These are phyloP conservation scores for Lasiosphaeria miniovina DNA, from an alignment of 495 filamentous ascomycete species.

Conservation along the genomic window DNA sequence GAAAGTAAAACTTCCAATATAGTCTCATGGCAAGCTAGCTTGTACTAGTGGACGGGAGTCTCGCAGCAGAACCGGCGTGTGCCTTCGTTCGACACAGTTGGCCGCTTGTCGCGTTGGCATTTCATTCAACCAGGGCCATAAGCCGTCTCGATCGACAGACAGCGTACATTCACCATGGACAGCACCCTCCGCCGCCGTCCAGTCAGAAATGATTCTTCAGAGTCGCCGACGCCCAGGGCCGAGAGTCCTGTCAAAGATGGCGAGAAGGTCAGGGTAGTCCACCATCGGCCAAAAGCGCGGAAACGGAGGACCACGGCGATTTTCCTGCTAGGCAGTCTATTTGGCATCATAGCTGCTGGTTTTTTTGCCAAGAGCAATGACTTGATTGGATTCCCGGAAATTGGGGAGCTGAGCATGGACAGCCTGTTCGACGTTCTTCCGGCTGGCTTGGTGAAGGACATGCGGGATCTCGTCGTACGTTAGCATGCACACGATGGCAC, in stretches of 20 bases:
- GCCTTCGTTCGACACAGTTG: no score
- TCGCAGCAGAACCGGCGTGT: no score
- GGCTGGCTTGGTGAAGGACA: slow-evolving; percentile 75
- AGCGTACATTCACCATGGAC: slow-evolving; percentile 29
- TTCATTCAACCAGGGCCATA: background rate
- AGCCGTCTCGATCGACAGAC: background rate
- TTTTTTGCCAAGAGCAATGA: slow-evolving; percentile 84
- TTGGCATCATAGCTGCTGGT: slow-evolving; percentile 75
- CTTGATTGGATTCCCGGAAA: slow-evolving; percentile 73
- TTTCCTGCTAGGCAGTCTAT: slow-evolving; percentile 78
- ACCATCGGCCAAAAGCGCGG: slow-evolving; percentile 43
- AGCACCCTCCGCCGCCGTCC: slow-evolving; percentile 50
- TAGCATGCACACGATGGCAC: background rate
- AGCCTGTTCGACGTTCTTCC: slow-evolving; percentile 78
- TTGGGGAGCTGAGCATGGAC: slow-evolving; percentile 82
- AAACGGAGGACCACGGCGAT: slow-evolving; percentile 75
- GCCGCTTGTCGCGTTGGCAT: background rate
- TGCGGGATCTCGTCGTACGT: slow-evolving; percentile 73
- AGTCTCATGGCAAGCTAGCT: no score
- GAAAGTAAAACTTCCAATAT: no score
- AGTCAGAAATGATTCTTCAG: slow-evolving; percentile 20
- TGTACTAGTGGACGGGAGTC: no score
- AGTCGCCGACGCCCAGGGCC: slow-evolving; percentile 35
- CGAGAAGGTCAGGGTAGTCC: slow-evolving; percentile 44
- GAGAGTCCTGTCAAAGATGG: slow-evolving; percentile 44